A percentile compares a stretch with the other conserved stretches of the same genome.
These are phyloP conservation scores for Davidsoniella australis DNA, from an alignment of 2,329 filamentous ascomycete genomes.

Conservation along the genomic window DNA sequence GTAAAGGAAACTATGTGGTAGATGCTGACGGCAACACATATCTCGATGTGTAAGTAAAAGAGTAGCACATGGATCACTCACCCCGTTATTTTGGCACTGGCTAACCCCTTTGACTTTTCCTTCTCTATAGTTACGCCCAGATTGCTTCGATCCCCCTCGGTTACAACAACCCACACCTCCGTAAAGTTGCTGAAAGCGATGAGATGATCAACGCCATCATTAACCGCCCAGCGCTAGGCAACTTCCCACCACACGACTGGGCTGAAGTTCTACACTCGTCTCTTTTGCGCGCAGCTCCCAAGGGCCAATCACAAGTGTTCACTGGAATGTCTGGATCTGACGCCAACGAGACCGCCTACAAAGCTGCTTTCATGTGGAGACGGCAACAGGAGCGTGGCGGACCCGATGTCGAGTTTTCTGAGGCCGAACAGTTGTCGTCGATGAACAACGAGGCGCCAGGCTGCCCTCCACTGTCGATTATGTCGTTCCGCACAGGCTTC, in stretches of 20 bases:
- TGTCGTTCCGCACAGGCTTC: slow-evolving; percentile 64
- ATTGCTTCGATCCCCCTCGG: slow-evolving; percentile 73
- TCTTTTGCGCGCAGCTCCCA: slow-evolving; percentile 55
- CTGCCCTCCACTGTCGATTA: slow-evolving; percentile 56
- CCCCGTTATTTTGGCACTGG: neutral
- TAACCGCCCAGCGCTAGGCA: slow-evolving; percentile 64
- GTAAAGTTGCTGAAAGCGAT: slow-evolving; percentile 45
- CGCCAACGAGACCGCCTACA: slow-evolving; percentile 73
- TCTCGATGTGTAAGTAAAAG: slow-evolving; percentile 46
- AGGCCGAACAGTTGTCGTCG: slow-evolving; percentile 47
- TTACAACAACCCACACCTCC: slow-evolving; percentile 60
- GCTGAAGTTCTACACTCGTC: slow-evolving; percentile 52
- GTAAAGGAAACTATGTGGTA: slow-evolving; percentile 63
- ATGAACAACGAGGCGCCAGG: slow-evolving; percentile 61
- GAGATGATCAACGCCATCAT: slow-evolving; percentile 60
- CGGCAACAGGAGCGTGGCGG: slow-evolving; percentile 57
- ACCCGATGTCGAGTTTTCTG: slow-evolving; percentile 49
- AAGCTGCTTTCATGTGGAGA: slow-evolving; percentile 73
- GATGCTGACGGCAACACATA: slow-evolving; percentile 56
- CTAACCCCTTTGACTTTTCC: neutral
- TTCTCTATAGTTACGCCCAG: slow-evolving; percentile 44
- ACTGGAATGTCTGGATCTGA: slow-evolving; percentile 66
- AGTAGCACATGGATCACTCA: neutral
- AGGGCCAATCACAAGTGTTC: slow-evolving; percentile 63
- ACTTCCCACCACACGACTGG: slow-evolving; percentile 67